These are phyloP conservation scores for Clonostachys byssicola DNA, from an alignment of 2,329 filamentous ascomycete genomes.

Conservation along the genomic window DNA sequence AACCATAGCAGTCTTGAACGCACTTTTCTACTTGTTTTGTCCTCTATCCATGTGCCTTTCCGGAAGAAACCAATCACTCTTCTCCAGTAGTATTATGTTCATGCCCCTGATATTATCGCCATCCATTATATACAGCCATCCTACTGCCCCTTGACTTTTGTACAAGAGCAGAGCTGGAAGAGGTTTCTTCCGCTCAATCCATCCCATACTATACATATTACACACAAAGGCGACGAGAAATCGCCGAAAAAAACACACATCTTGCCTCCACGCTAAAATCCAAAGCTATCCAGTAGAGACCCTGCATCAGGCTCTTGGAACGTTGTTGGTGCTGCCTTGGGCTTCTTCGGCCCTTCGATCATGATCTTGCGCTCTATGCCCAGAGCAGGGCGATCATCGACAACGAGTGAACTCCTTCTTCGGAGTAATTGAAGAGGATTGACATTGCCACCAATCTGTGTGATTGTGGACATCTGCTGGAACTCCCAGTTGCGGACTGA, in stretches of 20 bases:
- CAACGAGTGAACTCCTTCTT: conserved; percentile 72
- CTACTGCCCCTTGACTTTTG: not conserved
- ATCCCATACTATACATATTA: too few relatives aligned
- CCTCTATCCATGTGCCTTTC: too few relatives aligned
- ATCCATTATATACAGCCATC: not conserved
- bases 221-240: too few relatives aligned
- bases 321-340: conserved; percentile 63
- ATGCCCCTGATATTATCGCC: not conserved
- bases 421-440: conserved; percentile 67
- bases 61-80: too few relatives aligned
- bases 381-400: conserved; percentile 63
- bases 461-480: conserved; percentile 39
- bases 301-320: conserved; percentile 92
- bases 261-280: conserved; percentile 53
- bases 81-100: too few relatives aligned
- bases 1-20: too few relatives aligned
- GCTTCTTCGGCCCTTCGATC: conserved; percentile 28
- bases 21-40: too few relatives aligned
- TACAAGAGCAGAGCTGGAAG: not conserved
- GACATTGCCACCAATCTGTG: conserved; percentile 37
- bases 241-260: not conserved
- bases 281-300: conserved; percentile 88
- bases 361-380: conserved; percentile 34
- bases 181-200: not conserved
- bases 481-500: conserved; percentile 80